Evolutionary conservation across 257 asterid species (phyloP).

Genomic region (Solanum acaule): DNA sequence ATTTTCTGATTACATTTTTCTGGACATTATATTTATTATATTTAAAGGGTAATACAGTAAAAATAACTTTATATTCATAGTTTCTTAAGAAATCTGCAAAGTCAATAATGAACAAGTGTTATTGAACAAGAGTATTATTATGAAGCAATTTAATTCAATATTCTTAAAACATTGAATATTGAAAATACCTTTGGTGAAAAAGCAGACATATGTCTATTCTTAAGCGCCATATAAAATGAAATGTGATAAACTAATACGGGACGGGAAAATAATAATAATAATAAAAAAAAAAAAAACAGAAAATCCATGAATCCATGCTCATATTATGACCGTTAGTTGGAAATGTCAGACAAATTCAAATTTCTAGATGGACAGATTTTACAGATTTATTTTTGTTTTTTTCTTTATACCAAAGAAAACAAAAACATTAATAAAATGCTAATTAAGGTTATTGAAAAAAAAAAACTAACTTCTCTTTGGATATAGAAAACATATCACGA

Average conservation of each 20-base stretch:
- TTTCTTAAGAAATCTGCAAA: too few relatives aligned
- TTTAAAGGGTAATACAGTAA: too few relatives aligned
- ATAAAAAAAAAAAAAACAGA: too few relatives aligned
- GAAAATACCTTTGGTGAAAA: not conserved
- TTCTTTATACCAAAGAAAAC: not conserved
- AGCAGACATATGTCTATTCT: not conserved
- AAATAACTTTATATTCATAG: too few relatives aligned
- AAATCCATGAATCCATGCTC: not conserved
- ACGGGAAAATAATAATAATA: accelerated
- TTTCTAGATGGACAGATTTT: not conserved
- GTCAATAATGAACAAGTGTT: too few relatives aligned
- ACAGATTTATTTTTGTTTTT: not conserved
- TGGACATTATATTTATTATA: too few relatives aligned
- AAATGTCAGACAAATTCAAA: not conserved
- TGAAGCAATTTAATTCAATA: not conserved
- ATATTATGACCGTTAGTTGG: not conserved
- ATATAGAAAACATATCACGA: not conserved
- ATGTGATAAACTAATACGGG: not conserved
- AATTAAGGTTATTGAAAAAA: not conserved
- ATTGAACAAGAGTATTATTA: not conserved
- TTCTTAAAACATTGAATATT: too few relatives aligned
- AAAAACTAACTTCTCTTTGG: too few relatives aligned
- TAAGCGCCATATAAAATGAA: too few relatives aligned
- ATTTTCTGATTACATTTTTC: too few relatives aligned
- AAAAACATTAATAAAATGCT: not conserved